Evolutionary conservation across 129 eudicot species (phyloP), one percentile per base, ranked within the genome.

Genomic region (Flaveria sonorensis): DNA sequence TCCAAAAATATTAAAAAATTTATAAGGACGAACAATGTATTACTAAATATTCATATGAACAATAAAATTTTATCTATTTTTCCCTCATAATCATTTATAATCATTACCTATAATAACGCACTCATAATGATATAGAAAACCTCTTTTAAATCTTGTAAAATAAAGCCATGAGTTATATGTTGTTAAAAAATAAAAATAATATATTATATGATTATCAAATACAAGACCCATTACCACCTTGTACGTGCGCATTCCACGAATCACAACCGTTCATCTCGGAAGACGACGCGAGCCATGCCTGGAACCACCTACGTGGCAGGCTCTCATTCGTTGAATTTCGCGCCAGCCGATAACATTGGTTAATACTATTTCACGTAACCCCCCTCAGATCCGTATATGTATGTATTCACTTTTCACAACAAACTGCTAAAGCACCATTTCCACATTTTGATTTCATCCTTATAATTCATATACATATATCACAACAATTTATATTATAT

Each of bases 271-370:
- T 59, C 74, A 75, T 74, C 50, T 79, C 68, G 68, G 61, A 63
- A 68, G 67, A 59, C 64, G 48, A 64, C 64, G 45, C 40, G 63
- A 48, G 73, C 53, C 67, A 18, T 68, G 69, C 43, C 69, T 63
- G 43, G 45, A 63, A 63, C 32, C 46, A 7, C 15, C 2, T 2
- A 87, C 89, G 89, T 87, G 89, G 74, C 84, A 51, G 0, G 0
- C 3, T 45, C 1, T 50, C 2, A 89, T 87, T 85, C 21, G 45
- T 32, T 7, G 20, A 30, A 14, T 63, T 15, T 19, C 43, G 45
- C 69, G 21, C 69, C 21, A 30, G 1, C 20, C 77, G 73, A 51
- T 79, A 12, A 69, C 61, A 85, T 83, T 87, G 93, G 93, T 72
- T 46, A 71, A 30, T 28, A 28, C 20, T 18, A 39, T n/a, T 77